Conservation (phyloP, 345 rosid genomes). For the Eucalyptus tenuipes region DNA sequence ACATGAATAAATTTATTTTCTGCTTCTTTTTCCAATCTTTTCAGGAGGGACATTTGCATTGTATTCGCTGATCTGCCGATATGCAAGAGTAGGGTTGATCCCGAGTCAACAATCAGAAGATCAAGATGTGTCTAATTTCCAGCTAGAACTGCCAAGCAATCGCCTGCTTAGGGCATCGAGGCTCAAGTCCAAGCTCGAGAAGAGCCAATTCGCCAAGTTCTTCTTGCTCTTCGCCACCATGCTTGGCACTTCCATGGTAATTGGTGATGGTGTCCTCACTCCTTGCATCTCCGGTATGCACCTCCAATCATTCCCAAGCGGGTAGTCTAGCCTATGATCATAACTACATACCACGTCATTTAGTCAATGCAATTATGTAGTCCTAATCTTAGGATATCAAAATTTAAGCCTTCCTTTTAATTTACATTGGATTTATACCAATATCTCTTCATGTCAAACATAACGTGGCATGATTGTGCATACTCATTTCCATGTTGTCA, state of each 20-base stretch:
- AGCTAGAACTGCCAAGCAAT: conserved; percentile 11
- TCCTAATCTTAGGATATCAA: neutral
- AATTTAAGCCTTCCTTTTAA: neutral
- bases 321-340: neutral
- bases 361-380: neutral
- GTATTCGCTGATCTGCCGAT: conserved; percentile 37
- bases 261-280: conserved; percentile 54
- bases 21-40: neutral
- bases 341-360: neutral
- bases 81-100: conserved; percentile 33
- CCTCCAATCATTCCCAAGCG: neutral
- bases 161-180: conserved; percentile 14
- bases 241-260: conserved; percentile 57
- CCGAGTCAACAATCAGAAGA: conserved; percentile 37
- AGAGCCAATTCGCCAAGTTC: conserved; percentile 15
- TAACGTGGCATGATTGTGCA: neutral
- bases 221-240: conserved; percentile 27
- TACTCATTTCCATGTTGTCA: neutral
- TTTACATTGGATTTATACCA: neutral
- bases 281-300: conserved; percentile 37
- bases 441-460: neutral
- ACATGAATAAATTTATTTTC: neutral
- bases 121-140: conserved; percentile 12
- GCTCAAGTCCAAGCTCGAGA: conserved; percentile 20
- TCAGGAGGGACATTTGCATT: conserved; percentile 49